Conservation (phyloP, 805 yeast genomes). For the Candida parachauliodes region DNA sequence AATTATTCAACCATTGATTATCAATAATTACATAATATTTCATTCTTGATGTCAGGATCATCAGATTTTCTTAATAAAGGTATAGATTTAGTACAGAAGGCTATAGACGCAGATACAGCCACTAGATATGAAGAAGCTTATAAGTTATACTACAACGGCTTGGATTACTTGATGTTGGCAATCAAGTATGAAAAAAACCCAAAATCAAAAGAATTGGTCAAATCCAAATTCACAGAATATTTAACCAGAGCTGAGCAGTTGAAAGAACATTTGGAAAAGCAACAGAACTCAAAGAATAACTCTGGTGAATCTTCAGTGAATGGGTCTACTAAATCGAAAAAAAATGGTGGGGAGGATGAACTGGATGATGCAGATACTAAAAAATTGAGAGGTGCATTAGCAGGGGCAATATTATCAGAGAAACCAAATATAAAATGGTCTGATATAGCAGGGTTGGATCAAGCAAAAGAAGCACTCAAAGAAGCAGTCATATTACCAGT, state of each 20-base stretch:
- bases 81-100: conserved; percentile 90
- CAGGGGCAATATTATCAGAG: conserved; percentile 88
- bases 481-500: conserved; percentile 98
- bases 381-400: conserved; percentile 83
- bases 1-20: no score
- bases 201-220: conserved; percentile 81
- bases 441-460: conserved; percentile 93
- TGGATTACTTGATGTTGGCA: conserved; percentile 94
- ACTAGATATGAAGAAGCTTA: conserved; percentile 92
- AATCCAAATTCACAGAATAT: conserved; percentile 88
- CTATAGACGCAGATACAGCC: conserved; percentile 90
- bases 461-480: conserved; percentile 92
- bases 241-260: conserved; percentile 89
- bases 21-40: no score
- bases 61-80: conserved; percentile 86
- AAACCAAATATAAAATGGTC: conserved; percentile 92
- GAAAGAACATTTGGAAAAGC: conserved; percentile 79
- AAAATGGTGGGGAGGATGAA: conserved; percentile 53
- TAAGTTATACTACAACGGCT: conserved; percentile 84
- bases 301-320: conserved; percentile 50
- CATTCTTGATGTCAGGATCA: conserved; percentile 26
- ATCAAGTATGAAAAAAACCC: conserved; percentile 89
- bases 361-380: conserved; percentile 73
- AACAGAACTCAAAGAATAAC: conserved; percentile 34
- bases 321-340: conserved; percentile 56